Percentiles rank a stretch among this genome's conserved stretches.
phyloP scores from a whole-genome alignment of 345 rosid genomes.

The Diplotaxis tenuifolia region DNA sequence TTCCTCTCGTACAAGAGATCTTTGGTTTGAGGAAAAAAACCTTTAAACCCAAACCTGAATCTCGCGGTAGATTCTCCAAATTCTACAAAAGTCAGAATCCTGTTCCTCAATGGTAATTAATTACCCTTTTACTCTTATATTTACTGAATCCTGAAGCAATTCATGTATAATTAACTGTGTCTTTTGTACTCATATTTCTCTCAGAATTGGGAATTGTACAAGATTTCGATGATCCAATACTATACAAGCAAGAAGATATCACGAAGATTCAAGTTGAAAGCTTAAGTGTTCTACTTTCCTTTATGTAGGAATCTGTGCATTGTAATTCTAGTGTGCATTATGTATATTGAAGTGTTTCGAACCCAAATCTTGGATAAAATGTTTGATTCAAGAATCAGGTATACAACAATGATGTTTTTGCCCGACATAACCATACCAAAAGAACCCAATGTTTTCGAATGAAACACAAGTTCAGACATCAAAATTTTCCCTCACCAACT shows the following conservation, averaged over 20 bases:
- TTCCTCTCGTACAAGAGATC: conserved; percentile 80
- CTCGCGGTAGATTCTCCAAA: conserved; percentile 48
- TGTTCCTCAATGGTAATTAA: conserved; percentile 21
- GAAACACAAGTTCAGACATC: neutral
- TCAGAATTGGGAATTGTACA: neutral
- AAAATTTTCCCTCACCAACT: neutral
- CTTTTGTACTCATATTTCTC: neutral
- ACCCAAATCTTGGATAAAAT: neutral
- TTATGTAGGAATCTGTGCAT: neutral
- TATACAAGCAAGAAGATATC: neutral
- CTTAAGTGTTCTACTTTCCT: neutral
- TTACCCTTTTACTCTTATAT: neutral
- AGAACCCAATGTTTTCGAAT: neutral
- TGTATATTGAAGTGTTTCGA: neutral
- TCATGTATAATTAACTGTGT: neutral
- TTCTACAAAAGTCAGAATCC: conserved; percentile 47
- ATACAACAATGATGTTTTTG: neutral
- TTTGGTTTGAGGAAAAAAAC: conserved; percentile 66
- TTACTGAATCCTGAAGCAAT: neutral
- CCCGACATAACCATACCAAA: neutral
- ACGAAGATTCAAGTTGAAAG: neutral
- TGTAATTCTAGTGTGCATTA: neutral
- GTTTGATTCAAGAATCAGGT: neutral
- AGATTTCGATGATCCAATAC: neutral
- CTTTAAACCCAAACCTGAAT: conserved; percentile 50